Conservation (phyloP, 2,329 filamentous ascomycete species). For the Geoglossum cookeanum region DNA sequence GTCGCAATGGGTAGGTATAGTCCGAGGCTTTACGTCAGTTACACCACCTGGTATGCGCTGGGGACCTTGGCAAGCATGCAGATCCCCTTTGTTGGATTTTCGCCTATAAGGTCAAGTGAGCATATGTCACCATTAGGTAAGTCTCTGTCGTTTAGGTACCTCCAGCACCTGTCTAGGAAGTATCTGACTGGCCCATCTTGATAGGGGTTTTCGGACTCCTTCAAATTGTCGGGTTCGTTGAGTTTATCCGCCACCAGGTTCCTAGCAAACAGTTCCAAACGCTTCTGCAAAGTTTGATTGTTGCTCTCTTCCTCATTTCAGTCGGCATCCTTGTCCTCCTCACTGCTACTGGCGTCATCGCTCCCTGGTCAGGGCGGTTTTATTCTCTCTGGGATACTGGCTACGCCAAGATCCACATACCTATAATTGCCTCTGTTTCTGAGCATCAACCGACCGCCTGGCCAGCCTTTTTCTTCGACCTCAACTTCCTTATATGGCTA, state of each 20-base stretch:
- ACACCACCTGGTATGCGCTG: constrained; percentile 94
- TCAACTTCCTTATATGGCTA: constrained; percentile 96
- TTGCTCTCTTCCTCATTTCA: constrained; percentile 53
- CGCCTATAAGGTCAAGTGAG: constrained; percentile 90
- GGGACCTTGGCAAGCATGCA: constrained; percentile 97
- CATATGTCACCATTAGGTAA: constrained; percentile 91
- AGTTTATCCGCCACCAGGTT: constrained; percentile 75
- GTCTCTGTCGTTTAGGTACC: constrained; percentile 14
- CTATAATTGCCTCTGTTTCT: constrained; percentile 98
- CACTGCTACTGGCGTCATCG: constrained; percentile 77
- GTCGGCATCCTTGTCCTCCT: constrained; percentile 60
- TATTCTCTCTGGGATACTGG: constrained; percentile 98
- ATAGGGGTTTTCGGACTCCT: constrained; percentile 85
- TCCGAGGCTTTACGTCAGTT: constrained; percentile 82
- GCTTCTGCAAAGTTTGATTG: constrained; percentile 58
- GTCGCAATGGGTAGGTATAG: constrained; percentile 96
- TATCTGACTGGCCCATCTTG: neutral
- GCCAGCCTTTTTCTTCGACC: constrained; percentile 98
- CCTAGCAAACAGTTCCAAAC: constrained; percentile 88
- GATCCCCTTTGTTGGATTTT: constrained; percentile 94
- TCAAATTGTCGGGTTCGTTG: constrained; percentile 80
- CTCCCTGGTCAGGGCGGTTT: constrained; percentile 95
- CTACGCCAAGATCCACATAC: constrained; percentile 98
- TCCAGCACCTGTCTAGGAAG: neutral
- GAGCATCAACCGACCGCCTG: constrained; percentile 98